Evolutionary conservation across 306 rosid species (phyloP).

Genomic region (Cyamopsis tetragonoloba): DNA sequence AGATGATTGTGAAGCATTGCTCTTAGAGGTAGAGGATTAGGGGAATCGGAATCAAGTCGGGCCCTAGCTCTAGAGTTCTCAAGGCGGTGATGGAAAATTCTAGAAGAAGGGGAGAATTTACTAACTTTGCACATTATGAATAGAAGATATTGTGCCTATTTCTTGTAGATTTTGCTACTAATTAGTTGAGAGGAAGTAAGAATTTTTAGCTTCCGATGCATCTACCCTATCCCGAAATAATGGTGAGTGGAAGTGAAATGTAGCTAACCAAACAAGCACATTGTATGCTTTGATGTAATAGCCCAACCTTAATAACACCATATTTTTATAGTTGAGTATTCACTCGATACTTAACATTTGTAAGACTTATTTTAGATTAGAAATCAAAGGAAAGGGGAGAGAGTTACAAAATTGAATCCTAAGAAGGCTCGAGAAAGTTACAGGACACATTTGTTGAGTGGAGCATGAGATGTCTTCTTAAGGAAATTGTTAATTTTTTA

Average conservation of each 20-base stretch:
- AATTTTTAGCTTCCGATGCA: too few species aligned
- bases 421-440: not conserved
- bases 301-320: too few species aligned
- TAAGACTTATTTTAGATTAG: not conserved
- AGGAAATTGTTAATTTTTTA: not conserved
- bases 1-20: not conserved
- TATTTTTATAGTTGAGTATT: not conserved
- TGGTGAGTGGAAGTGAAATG: too few species aligned
- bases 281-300: not conserved
- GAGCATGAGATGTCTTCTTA: not conserved
- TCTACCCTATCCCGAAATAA: too few species aligned
- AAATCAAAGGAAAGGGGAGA: not conserved
- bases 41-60: not conserved
- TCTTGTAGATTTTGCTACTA: too few species aligned
- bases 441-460: not conserved
- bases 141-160: too few species aligned
- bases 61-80: not conserved
- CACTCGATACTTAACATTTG: not conserved
- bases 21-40: not conserved
- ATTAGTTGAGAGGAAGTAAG: too few species aligned
- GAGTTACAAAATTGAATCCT: not conserved
- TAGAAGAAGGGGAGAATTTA: not conserved
- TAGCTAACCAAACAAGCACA: too few species aligned
- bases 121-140: too few species aligned
- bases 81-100: not conserved